Evolutionary conservation across 768 basidiomycete genomes (phyloP).

Genomic region (Rhodotorula taiwanensis): DNA sequence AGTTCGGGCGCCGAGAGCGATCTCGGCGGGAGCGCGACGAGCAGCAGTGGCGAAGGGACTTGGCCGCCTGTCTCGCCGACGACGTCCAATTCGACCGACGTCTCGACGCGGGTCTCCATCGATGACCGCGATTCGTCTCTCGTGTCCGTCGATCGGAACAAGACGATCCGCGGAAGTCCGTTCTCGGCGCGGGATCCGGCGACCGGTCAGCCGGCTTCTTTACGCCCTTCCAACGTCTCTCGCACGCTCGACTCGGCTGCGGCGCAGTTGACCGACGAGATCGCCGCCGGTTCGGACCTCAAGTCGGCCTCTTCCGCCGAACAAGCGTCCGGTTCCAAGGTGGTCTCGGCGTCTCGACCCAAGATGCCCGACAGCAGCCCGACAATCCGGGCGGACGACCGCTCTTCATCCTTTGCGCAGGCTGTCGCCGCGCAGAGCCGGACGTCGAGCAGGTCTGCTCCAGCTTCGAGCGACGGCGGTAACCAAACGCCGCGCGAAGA

Average conservation of each 20-base stretch:
- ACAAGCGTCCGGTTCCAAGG: not conserved
- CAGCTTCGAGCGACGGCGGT: not conserved
- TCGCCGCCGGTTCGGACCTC: too few species aligned
- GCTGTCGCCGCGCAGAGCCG: not conserved
- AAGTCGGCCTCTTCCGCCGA: not conserved
- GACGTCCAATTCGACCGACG: not conserved
- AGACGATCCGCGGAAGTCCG: constrained; percentile 14
- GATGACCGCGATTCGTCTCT: too few species aligned
- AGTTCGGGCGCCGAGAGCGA: not conserved
- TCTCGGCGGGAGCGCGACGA: not conserved
- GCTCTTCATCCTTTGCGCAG: not conserved
- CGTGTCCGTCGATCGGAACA: constrained; percentile 1
- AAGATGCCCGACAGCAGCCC: constrained; percentile 14
- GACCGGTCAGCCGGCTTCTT: not conserved
- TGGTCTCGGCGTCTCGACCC: constrained; percentile 3
- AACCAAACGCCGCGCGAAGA: constrained; percentile 20
- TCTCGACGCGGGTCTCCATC: too few species aligned
- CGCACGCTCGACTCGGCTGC: constrained; percentile 1
- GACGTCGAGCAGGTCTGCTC: too few species aligned
- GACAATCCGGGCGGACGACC: constrained; percentile 15
- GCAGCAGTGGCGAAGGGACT: too few species aligned
- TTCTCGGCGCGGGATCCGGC: not conserved
- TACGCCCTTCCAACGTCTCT: not conserved
- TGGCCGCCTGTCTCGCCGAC: too few species aligned
- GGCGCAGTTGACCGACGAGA: not conserved